Evolutionary conservation across 2,329 filamentous ascomycete species (phyloP), one percentile per base, ranked within the genome.

Genomic region (Fusarium sarcochroum): DNA sequence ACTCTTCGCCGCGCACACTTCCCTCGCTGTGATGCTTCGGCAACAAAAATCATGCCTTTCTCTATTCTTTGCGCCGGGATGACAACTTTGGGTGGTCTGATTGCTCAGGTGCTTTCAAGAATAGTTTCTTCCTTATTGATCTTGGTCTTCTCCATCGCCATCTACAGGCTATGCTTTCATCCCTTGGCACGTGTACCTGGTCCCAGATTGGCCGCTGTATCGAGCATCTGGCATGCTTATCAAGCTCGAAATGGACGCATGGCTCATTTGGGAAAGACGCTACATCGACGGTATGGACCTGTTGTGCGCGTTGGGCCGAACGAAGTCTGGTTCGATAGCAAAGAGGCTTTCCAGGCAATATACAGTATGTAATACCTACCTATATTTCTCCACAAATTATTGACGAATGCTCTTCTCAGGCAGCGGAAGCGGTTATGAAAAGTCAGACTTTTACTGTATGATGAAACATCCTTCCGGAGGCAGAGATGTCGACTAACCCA

Each of bases 261-360:
- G 71, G 75, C 78, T 6, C 67, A 75, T 9, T 51, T 87, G 5
- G 83, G 80, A 2, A 80, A 76, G 69, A 77, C 75, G 0, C 64
- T 87, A n/a, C 85, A 87, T 55, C 60, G 68, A 0, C 73, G 59
- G 13, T 87, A 87, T 60, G 86, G 86, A 0, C 80, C 83, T 0
- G 76, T 80, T 4, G 86, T 88, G n/a, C 80, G 86, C 1, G 81
- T 88, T 9, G 83, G 83, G 0, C 86, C 86, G 0, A 80, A 86
- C 34, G 85, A 87, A 69, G 79, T 88, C 7, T 87, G 85, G 82
- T 83, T 87, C 27, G 76, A 83, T 58, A 84, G 80, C 4, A 78
- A 73, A 21, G 83, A 85, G 47, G 85, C 82, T 0, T 85, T 83
- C 60, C 80, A 80, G 55, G 68, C 76, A 2, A 65, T 64, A 17